Base-by-base conservation (phyloP, 1,284 basidiomycete species). In the Tilletia caries region DNA sequence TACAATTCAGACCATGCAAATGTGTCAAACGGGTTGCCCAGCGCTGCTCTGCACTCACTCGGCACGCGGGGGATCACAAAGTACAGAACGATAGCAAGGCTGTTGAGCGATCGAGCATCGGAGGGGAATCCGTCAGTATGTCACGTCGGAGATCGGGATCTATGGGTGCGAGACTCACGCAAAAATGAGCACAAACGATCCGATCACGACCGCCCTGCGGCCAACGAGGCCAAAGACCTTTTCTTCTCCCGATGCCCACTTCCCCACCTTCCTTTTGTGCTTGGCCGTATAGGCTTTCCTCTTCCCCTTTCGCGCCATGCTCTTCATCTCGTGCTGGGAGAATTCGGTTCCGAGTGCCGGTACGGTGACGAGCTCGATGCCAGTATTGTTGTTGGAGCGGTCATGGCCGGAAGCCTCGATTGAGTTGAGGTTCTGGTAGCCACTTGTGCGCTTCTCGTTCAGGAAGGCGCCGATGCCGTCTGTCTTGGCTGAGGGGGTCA, bases 61-160 rank as follows among this genome's bases (percentile, higher is more conserved):
- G 79, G 79, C 10, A 79, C 78, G 3, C 79, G 75, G 0, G 79
- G 79, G 23, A 80, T 79, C 29, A 79, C 75, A 70, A 80, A 80
- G 73, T 70, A 80, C 1, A 80, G 72, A 64, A 72, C 29, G 34
- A 78, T 50, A 13, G 71, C 79, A 5, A 80, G 67, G 32, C 65
- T 64, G 68, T 27, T 6, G n/a, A n/a, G n/a, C n/a, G n/a, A n/a
- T n/a, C n/a, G n/a, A n/a, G n/a, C n/a, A n/a, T n/a, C n/a, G n/a
- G n/a, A n/a, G 33, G 34, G 13, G 6, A 23, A 68, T 20, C 8
- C 12, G 20, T 20, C 48, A n/a, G n/a, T n/a, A n/a, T n/a, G n/a
- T n/a, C n/a, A n/a, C n/a, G n/a, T 15, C 20, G 18, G 33, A 60
- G 5, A 29, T 60, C 58, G 68, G 65, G 2, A 18, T 58, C 5